Percentiles rank a stretch among this genome's conserved stretches.
Evolutionary conservation across 192 early-diverging fungal species (phyloP).

Genomic region (Lunasporangiospora selenospora): DNA sequence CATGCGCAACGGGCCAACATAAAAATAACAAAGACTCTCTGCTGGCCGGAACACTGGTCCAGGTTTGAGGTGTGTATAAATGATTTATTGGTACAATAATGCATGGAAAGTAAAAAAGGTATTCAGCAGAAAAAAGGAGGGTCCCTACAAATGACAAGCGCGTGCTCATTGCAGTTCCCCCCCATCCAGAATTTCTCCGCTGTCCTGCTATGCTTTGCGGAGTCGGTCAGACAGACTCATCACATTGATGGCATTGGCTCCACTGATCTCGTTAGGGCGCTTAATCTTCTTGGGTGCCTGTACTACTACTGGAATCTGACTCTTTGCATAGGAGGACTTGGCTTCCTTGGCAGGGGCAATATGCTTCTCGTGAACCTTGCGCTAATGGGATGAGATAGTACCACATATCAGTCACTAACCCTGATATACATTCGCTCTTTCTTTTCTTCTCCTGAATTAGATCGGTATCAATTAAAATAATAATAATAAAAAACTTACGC

Average conservation of each 20-base stretch:
- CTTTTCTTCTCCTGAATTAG: too few species aligned
- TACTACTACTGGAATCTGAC: slow-evolving; percentile 42
- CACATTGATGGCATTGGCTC: slow-evolving; percentile 32
- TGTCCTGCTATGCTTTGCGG: slow-evolving; percentile 24
- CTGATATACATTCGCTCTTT: neutral
- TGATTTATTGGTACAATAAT: too few species aligned
- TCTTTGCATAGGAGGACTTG: slow-evolving; percentile 47
- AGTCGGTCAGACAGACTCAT: slow-evolving; percentile 35
- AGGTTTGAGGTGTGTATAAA: too few species aligned
- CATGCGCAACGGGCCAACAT: too few species aligned
- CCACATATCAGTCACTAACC: neutral
- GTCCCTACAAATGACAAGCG: too few species aligned
- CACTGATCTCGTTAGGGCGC: slow-evolving; percentile 38
- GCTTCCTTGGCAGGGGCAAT: slow-evolving; percentile 53
- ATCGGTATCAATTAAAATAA: neutral
- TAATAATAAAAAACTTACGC: slow-evolving; percentile 46
- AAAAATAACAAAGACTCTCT: too few species aligned
- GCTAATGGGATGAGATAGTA: slow-evolving; percentile 19
- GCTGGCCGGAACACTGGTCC: too few species aligned
- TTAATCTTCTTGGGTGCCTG: slow-evolving; percentile 39
- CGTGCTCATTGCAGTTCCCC: too few species aligned
- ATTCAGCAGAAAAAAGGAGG: too few species aligned
- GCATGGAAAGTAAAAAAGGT: too few species aligned
- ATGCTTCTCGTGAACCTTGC: slow-evolving; percentile 55
- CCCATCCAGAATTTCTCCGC: too few species aligned